Evolutionary conservation across 441 rosid species (phyloP), one percentile per base, ranked within the genome.

Genomic region (Syzygium syzygioides): DNA sequence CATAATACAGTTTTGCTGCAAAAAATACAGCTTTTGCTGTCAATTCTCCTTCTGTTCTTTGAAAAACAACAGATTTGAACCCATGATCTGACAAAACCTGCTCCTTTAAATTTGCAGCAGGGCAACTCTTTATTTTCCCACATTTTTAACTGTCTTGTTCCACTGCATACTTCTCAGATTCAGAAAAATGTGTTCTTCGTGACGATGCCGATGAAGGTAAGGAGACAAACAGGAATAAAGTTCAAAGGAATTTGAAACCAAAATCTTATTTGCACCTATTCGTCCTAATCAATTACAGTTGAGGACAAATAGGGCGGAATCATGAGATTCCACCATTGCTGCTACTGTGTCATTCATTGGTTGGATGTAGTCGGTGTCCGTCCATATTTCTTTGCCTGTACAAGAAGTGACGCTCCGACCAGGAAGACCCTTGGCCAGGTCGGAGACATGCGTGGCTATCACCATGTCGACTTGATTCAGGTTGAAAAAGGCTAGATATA

Each of bases 401-500:
- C 99, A 98, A 1, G 94, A 89, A 56, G 76, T 64, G 76, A 64
- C 18, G 37, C 48, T 91, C 86, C 93, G 88, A 85, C 87, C 85
- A 1, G 92, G 91, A 88, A 98, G 92, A 83, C 90, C 95, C 91
- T 90, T 94, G 20, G 86, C 92, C n/a, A 97, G 79, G 91, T 95
- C 96, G 48, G 95, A 91, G 89, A 93, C 62, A 85, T 90, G 92
- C 30, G 96, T 93, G 85, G 96, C 91, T 90, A 97, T 91, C 25
- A 92, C 90, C 9, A 94, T 94, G 93, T 86, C 92, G 84, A 88
- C 91, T 1, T 86, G n/a, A 83, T 96, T 94, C 87, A 95, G 92
- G 92, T 98, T 98, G 96, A 98, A 98, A 83, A 97, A 93, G 0
- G 99, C 98, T 15, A 95, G 87, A 71, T 94, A 97, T 86, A 96